These are phyloP conservation scores for Apiospora koreana DNA, from an alignment of 2,329 filamentous ascomycete species.

Conservation along the genomic window DNA sequence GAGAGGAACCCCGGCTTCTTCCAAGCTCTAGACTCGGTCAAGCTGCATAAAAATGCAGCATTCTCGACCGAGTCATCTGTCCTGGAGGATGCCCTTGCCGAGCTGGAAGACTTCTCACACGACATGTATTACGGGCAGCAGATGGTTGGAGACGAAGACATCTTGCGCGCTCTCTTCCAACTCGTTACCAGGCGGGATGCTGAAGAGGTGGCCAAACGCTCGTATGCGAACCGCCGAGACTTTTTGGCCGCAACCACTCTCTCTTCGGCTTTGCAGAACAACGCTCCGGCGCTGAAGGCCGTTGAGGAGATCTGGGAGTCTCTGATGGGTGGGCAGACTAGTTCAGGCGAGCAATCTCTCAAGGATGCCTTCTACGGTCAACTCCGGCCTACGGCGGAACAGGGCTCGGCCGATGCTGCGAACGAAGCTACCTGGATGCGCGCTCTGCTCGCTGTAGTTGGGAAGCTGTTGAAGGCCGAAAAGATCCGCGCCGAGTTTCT, in stretches of 20 bases:
- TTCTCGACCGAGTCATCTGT: constrained; percentile 26
- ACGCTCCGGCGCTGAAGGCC: constrained; percentile 59
- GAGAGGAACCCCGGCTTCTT: constrained; percentile 43
- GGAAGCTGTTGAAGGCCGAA: constrained; percentile 56
- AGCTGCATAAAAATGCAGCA: constrained; percentile 37
- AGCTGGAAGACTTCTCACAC: constrained; percentile 64
- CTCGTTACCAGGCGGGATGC: constrained; percentile 43
- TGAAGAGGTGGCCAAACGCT: constrained; percentile 21
- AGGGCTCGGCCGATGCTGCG: constrained; percentile 17
- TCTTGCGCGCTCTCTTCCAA: constrained; percentile 58
- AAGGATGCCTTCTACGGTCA: constrained; percentile 44
- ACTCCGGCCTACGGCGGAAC: constrained; percentile 30
- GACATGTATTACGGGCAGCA: constrained; percentile 71
- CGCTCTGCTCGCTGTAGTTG: constrained; percentile 49
- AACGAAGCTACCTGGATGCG: constrained; percentile 25
- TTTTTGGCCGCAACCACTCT: constrained; percentile 59
- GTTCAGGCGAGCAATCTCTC: constrained; percentile 25
- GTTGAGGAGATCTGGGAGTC: constrained; percentile 49
- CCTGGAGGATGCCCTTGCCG: constrained; percentile 54
- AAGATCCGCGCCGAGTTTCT: constrained; percentile 58
- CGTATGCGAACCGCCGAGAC: constrained; percentile 34
- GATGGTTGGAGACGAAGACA: constrained; percentile 56
- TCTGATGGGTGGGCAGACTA: constrained; percentile 42
- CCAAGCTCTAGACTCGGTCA: constrained; percentile 51
- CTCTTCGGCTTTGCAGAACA: constrained; percentile 63